A percentile compares a stretch with the other conserved stretches of the same genome.
Conservation (phyloP, 2,329 filamentous ascomycete species). For the Beauveria medogensis region DNA sequence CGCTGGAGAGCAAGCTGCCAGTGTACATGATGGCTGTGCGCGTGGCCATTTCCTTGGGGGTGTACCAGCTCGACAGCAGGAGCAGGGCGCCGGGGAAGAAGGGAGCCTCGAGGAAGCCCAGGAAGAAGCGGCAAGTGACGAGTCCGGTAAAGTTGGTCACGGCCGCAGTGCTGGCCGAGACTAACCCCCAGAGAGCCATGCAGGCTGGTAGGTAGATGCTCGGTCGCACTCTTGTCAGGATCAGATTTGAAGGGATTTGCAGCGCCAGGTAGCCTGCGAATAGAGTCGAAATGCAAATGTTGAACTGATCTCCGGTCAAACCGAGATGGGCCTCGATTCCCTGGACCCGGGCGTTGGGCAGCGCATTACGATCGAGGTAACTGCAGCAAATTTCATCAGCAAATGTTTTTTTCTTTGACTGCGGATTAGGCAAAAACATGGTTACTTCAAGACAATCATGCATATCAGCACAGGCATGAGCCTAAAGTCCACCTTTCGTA, state of each 20-base stretch:
- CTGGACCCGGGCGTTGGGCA: slow-evolving; percentile 28
- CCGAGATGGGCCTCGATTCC: slow-evolving; percentile 49
- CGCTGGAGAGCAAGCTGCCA: slow-evolving; percentile 46
- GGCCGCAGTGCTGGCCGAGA: slow-evolving; percentile 39
- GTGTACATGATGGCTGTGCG: slow-evolving; percentile 51
- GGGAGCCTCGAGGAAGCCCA: slow-evolving; percentile 38
- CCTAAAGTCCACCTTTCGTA: slow-evolving; percentile 44
- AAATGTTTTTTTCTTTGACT: not conserved
- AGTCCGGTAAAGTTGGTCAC: slow-evolving; percentile 33
- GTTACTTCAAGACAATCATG: slow-evolving; percentile 44
- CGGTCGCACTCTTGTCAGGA: slow-evolving; percentile 45
- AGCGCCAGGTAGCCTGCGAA: slow-evolving; percentile 54
- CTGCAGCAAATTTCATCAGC: not conserved
- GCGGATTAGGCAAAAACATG: not conserved
- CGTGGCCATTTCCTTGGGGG: slow-evolving; percentile 41
- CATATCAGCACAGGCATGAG: slow-evolving; percentile 45
- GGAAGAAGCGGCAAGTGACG: slow-evolving; percentile 38
- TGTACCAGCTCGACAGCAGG: slow-evolving; percentile 39
- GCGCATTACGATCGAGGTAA: slow-evolving; percentile 42
- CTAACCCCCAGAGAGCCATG: slow-evolving; percentile 34
- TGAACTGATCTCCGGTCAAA: slow-evolving; percentile 49
- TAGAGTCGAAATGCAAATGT: slow-evolving; percentile 52
- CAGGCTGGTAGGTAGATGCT: slow-evolving; percentile 43
- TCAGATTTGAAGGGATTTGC: slow-evolving; percentile 53
- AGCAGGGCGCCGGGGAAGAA: slow-evolving; percentile 43